Percentiles rank a stretch among this genome's conserved stretches.
Evolutionary conservation across 1,139 yeast species (phyloP).

Genomic region (Candida frijolesensis): DNA sequence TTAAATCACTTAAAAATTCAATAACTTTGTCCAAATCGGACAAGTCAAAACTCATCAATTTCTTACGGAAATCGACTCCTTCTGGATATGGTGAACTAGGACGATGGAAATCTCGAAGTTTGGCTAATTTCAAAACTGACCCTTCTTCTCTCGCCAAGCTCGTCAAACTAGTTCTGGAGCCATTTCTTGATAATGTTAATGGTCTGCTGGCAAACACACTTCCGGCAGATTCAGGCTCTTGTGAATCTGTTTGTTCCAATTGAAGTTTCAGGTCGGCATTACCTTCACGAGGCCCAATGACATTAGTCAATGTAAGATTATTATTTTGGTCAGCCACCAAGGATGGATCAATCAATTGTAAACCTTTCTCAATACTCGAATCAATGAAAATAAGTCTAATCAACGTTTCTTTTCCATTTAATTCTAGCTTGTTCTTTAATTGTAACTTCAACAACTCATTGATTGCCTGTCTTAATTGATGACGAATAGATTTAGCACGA

Average conservation of each 20-base stretch:
- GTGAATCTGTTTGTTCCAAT: conserved; percentile 4
- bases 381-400: conserved; percentile 69
- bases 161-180: conserved; percentile 39
- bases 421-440: conserved; percentile 50
- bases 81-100: conserved; percentile 20
- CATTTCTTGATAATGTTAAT: conserved; percentile 32
- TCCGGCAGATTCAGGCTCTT: conserved; percentile 8
- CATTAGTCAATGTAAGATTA: conserved; percentile 15
- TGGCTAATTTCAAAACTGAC: conserved; percentile 37
- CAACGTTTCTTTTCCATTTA: conserved; percentile 74
- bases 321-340: conserved; percentile 25
- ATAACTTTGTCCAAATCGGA: conserved; percentile 57
- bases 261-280: conserved; percentile 3
- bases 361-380: conserved; percentile 67
- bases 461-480: conserved; percentile 53
- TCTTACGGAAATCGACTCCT: conserved; percentile 50
- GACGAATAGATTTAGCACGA: conserved; percentile 46
- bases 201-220: conserved; percentile 24
- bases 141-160: conserved; percentile 46
- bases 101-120: conserved; percentile 29
- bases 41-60: conserved; percentile 45
- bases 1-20: conserved; percentile 50
- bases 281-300: conserved; percentile 6
- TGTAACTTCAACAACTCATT: conserved; percentile 60
- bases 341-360: conserved; percentile 50